phyloP scores from a whole-genome alignment of 306 rosid species.

The Cucumis hystrix region DNA sequence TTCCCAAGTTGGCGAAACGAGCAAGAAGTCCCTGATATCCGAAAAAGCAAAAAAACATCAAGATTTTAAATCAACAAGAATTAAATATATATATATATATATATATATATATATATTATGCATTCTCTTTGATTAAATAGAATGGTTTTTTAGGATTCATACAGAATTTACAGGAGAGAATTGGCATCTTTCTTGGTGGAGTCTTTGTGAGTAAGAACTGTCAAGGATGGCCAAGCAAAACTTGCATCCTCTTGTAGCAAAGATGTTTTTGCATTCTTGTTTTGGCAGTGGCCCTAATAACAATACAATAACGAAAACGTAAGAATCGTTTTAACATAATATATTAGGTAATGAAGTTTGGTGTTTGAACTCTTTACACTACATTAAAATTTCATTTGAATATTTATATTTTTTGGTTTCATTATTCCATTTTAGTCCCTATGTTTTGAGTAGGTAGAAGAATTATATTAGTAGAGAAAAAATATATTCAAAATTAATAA shows the following conservation, averaged over 20 bases:
- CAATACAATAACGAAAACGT: background rate
- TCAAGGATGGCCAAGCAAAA: slow-evolving; percentile 79
- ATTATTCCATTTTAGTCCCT: too few relatives aligned
- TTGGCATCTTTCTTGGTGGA: slow-evolving; percentile 80
- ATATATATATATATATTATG: too few relatives aligned
- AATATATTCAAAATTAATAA: too few relatives aligned
- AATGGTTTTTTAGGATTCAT: background rate
- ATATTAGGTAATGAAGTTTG: too few relatives aligned
- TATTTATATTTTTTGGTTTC: too few relatives aligned
- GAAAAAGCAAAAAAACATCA: background rate
- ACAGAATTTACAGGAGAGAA: slow-evolving; percentile 33
- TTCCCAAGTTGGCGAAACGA: slow-evolving; percentile 59
- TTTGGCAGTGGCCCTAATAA: slow-evolving; percentile 73
- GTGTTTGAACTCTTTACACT: too few relatives aligned
- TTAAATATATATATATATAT: too few relatives aligned
- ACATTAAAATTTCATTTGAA: too few relatives aligned
- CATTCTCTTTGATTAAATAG: background rate
- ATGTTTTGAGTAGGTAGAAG: too few relatives aligned
- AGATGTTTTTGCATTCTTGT: slow-evolving; percentile 72
- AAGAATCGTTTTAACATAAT: too few relatives aligned
- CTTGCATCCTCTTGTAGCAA: slow-evolving; percentile 67
- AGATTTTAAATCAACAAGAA: background rate
- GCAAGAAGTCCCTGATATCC: slow-evolving; percentile 38
- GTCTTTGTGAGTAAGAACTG: slow-evolving; percentile 50
- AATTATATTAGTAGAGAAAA: too few relatives aligned